phyloP scores from a whole-genome alignment of 768 basidiomycete species.

The Harrya chromipes region DNA sequence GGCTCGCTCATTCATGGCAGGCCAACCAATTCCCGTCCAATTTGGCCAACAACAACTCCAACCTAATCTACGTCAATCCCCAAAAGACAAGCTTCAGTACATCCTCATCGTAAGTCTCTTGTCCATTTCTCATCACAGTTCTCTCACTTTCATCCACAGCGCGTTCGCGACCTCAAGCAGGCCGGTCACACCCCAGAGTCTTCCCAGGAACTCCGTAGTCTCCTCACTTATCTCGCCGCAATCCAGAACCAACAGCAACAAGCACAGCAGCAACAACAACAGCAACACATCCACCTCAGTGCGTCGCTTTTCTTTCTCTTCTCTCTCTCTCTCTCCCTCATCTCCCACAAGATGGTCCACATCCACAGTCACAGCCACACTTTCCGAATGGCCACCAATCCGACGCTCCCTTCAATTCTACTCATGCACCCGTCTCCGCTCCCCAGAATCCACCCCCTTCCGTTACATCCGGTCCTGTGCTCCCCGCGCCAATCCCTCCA shows the following conservation, averaged over 20 bases:
- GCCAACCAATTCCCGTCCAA: slow-evolving; percentile 26
- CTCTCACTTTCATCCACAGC: slow-evolving; percentile 28
- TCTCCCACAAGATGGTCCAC: slow-evolving; percentile 28
- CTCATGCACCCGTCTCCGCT: slow-evolving; percentile 21
- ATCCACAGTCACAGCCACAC: slow-evolving; percentile 32
- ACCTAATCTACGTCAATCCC: slow-evolving; percentile 11
- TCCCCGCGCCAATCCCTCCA: slow-evolving; percentile 50
- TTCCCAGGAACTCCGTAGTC: slow-evolving; percentile 40
- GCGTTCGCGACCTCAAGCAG: slow-evolving; percentile 40
- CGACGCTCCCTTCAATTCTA: slow-evolving; percentile 15
- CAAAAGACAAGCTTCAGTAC: slow-evolving; percentile 27
- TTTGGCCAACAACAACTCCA: slow-evolving; percentile 15
- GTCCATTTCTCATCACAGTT: background rate
- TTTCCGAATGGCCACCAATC: slow-evolving; percentile 45
- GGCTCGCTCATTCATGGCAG: slow-evolving; percentile 14
- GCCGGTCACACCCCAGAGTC: slow-evolving; percentile 46
- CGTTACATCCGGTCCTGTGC: slow-evolving; percentile 49
- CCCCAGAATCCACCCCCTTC: slow-evolving; percentile 34
- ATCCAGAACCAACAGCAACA: slow-evolving; percentile 27
- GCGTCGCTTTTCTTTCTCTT: slow-evolving; percentile 7
- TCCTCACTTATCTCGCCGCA: slow-evolving; percentile 37
- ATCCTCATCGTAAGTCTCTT: slow-evolving; percentile 13
- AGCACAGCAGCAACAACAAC: slow-evolving; percentile 29
- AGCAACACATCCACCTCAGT: slow-evolving; percentile 33
- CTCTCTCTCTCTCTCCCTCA: slow-evolving; percentile 13